Base-by-base conservation (phyloP, 768 basidiomycete genomes). In the Hirschioporus abietinus region DNA sequence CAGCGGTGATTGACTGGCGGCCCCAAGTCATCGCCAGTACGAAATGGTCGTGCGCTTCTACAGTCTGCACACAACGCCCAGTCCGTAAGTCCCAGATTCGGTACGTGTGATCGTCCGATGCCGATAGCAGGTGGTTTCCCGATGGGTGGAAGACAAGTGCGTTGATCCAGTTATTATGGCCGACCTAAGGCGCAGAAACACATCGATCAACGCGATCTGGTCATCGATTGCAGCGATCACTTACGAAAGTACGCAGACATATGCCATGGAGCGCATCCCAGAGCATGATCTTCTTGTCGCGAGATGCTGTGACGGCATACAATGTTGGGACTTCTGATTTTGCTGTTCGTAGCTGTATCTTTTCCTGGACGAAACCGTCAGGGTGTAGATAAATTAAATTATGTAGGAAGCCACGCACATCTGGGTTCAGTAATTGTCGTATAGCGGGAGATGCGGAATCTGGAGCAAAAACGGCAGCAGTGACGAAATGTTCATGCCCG, bases 151-250 rank as follows among this genome's bases (percentile, higher is more conserved):
- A 87, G 36, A 83, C 81, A 35, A 87, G 76, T 9, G 82, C 80
- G 61, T 83, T 79, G 27, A 87, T 79, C 86, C 86, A 87, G 69
- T 85, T 84, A 72, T 86, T 84, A 70, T 87, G 78, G 1, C 79
- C 79, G 35, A 71, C 69, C 77, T 79, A 64, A 12, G n/a, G 17
- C 8, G 15, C 57, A 26, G 30, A 26, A 34, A 27, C 30, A 35
- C 7, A 42, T 42, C 23, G 20, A 24, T 17, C 63, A 15, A 6
- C 23, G 24, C 63, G 30, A 24, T 30, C 1, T 24, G 30, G n/a
- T 61, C 9, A 66, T 34, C 58, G 18, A 12, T 58, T 63, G 1
- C 7, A 59, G 64, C 10, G 70, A 30, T 20, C 25, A 67, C 80
- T 71, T 65, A 84, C 83, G n/a, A 87, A 76, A 7, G 78, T 83